Evolutionary conservation across 176 grass and related monocot species (phyloP).

Genomic region (Secale cereale): DNA sequence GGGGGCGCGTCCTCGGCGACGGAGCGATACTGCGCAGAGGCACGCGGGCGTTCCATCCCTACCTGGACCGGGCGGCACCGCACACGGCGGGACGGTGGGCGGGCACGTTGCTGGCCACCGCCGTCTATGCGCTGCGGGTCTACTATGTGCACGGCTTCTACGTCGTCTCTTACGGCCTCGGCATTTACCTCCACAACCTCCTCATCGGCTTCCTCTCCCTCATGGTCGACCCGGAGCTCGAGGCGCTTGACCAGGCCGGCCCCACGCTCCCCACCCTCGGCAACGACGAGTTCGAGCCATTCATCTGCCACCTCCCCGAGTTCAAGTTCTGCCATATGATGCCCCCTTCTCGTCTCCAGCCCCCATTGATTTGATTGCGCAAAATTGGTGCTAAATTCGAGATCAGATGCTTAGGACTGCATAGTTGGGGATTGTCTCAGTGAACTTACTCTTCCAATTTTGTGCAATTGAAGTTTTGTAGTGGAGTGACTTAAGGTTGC

Average conservation of each 20-base stretch:
- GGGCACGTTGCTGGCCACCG: conserved; percentile 44
- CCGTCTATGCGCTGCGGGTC: conserved; percentile 68
- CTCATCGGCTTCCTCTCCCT: conserved; percentile 97
- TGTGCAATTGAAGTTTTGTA: too few relatives aligned
- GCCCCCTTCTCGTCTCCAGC: not conserved
- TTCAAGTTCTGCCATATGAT: conserved; percentile 83
- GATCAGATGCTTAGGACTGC: too few relatives aligned
- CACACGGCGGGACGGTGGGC: conserved; percentile 58
- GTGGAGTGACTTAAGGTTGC: too few relatives aligned
- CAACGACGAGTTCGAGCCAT: conserved; percentile 91
- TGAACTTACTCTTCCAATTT: too few relatives aligned
- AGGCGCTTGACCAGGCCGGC: conserved; percentile 51
- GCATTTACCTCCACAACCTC: conserved; percentile 96
- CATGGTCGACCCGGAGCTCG: conserved; percentile 87
- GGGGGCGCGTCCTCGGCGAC: conserved; percentile 1
- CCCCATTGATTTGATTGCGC: not conserved
- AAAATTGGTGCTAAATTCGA: not conserved
- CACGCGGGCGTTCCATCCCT: conserved; percentile 72
- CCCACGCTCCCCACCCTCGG: conserved; percentile 70
- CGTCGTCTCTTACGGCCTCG: conserved; percentile 80
- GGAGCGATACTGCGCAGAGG: conserved; percentile 57
- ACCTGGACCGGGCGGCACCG: conserved; percentile 82
- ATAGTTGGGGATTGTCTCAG: too few relatives aligned
- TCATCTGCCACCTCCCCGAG: conserved; percentile 83
- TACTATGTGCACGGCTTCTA: conserved; percentile 86